phyloP scores from a whole-genome alignment of 2,329 filamentous ascomycete species.

The Ascochyta koolunga region DNA sequence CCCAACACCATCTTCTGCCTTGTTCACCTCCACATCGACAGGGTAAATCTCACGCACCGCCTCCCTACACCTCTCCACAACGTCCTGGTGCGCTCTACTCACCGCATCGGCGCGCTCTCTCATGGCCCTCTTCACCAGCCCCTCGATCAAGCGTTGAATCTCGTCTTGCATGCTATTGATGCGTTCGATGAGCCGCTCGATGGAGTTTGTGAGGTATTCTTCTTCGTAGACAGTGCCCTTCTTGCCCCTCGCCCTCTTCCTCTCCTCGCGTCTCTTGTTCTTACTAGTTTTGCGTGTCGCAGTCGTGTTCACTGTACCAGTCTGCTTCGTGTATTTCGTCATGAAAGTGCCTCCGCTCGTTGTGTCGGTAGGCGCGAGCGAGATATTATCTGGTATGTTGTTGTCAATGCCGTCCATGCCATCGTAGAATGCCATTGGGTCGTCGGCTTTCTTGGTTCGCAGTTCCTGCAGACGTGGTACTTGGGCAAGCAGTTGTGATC shows the following conservation, averaged over 20 bases:
- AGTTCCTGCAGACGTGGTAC: constrained; percentile 85
- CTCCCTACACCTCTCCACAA: constrained; percentile 70
- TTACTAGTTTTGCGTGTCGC: constrained; percentile 82
- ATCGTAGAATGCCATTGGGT: constrained; percentile 88
- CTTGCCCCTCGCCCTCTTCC: constrained; percentile 91
- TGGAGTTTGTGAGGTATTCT: constrained; percentile 90
- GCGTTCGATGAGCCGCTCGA: constrained; percentile 81
- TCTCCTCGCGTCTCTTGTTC: constrained; percentile 87
- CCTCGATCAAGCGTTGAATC: constrained; percentile 74
- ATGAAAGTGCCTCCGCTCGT: constrained; percentile 84
- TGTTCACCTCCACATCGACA: constrained; percentile 4
- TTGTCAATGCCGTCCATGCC: constrained; percentile 58
- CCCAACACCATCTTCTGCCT: constrained; percentile 24
- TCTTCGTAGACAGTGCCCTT: constrained; percentile 98
- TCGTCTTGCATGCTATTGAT: constrained; percentile 77
- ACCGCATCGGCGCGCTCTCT: constrained; percentile 82
- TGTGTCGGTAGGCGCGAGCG: constrained; percentile 82
- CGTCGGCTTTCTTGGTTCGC: constrained; percentile 77
- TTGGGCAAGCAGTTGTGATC: constrained; percentile 80
- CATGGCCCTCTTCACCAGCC: constrained; percentile 81
- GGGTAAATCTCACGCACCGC: constrained; percentile 65
- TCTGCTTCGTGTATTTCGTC: constrained; percentile 85
- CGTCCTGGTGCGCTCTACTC: constrained; percentile 74
- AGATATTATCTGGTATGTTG: constrained; percentile 90
- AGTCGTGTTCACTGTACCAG: constrained; percentile 73